Conservation (phyloP, 768 basidiomycete species). For the Kwoniella sp. region DNA sequence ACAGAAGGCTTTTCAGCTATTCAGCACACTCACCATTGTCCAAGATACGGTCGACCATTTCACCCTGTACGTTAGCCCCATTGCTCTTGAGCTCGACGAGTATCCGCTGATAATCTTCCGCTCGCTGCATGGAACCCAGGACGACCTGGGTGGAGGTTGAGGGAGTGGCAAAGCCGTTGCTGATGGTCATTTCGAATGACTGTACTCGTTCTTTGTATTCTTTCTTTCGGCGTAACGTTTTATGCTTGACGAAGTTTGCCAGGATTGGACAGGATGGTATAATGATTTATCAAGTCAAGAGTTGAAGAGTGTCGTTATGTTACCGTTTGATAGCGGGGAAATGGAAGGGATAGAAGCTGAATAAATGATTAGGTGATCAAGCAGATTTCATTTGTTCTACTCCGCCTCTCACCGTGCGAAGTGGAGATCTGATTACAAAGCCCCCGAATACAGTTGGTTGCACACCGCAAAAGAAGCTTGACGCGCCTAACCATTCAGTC, state of each 20-base stretch:
- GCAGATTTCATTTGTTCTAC: background rate
- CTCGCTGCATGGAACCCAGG: constrained; percentile 53
- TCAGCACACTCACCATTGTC: constrained; percentile 48
- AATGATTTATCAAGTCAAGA: background rate
- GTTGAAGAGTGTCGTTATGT: background rate
- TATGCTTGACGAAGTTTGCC: too few relatives aligned
- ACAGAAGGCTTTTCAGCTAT: background rate
- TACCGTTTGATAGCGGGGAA: background rate
- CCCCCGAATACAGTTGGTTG: background rate
- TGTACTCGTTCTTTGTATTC: background rate
- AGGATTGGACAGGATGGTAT: too few relatives aligned
- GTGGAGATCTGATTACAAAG: constrained; percentile 10
- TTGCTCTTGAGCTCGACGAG: constrained; percentile 38
- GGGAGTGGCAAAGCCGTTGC: constrained; percentile 17
- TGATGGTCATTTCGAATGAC: constrained; percentile 10
- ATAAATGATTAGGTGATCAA: constrained; percentile 10
- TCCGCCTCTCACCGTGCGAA: background rate
- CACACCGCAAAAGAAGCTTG: background rate
- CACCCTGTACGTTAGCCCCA: constrained; percentile 43
- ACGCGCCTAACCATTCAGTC: background rate
- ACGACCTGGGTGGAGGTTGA: constrained; percentile 44
- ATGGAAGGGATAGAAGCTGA: background rate
- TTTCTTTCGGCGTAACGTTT: too few relatives aligned
- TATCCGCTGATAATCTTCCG: constrained; percentile 49
- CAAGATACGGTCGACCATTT: constrained; percentile 55